phyloP scores from a whole-genome alignment of 2,329 filamentous ascomycete species.

The Trichoderma breve region DNA sequence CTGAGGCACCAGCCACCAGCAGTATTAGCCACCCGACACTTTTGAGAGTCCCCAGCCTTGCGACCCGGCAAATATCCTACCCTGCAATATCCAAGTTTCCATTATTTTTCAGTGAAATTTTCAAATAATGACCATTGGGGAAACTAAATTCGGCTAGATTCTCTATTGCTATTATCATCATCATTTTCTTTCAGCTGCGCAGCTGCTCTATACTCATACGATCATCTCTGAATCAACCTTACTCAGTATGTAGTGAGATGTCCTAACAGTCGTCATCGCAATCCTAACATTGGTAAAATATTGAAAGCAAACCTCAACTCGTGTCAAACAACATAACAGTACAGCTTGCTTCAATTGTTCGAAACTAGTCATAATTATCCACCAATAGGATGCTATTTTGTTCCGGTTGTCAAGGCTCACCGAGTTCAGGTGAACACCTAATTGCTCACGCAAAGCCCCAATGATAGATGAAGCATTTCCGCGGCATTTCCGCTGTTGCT shows the following conservation, averaged over 20 bases:
- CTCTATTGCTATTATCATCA: background rate
- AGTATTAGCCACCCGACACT: background rate
- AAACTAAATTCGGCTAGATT: background rate
- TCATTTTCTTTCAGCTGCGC: background rate
- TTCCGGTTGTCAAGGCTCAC: background rate
- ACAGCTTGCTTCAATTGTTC: background rate
- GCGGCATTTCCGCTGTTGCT: conserved; percentile 3
- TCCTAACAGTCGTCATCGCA: background rate
- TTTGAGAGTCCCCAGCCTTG: background rate
- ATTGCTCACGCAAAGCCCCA: background rate
- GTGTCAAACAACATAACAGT: background rate
- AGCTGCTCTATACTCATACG: background rate
- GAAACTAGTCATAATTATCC: background rate
- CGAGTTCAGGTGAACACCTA: background rate
- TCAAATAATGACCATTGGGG: background rate
- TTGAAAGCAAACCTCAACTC: background rate
- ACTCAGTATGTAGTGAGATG: background rate
- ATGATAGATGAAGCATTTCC: background rate
- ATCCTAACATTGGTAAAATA: background rate
- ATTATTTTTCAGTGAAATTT: background rate
- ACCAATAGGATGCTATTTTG: background rate
- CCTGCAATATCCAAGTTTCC: background rate
- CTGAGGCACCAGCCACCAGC: background rate
- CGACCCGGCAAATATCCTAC: background rate
- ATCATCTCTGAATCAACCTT: background rate